Evolutionary conservation across 2,329 filamentous ascomycete species (phyloP).

Genomic region (Neofusicoccum kwambonambiense): DNA sequence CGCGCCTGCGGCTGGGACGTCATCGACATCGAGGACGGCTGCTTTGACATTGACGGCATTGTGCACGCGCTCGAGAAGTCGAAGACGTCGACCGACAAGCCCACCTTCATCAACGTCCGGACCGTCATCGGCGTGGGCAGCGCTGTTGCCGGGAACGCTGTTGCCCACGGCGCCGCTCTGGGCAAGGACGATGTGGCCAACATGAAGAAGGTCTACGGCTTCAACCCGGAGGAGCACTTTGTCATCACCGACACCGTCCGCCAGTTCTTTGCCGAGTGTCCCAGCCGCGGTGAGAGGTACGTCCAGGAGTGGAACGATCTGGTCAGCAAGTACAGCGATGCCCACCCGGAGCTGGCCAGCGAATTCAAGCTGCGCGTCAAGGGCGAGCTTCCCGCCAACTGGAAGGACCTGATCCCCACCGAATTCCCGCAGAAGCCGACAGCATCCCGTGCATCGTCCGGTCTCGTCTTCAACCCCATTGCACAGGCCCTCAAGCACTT

Average conservation of each 20-base stretch:
- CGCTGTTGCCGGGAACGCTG: slow-evolving; percentile 47
- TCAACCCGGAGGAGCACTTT: slow-evolving; percentile 51
- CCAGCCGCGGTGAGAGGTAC: slow-evolving; percentile 45
- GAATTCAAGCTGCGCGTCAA: slow-evolving; percentile 51
- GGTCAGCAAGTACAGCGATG: slow-evolving; percentile 43
- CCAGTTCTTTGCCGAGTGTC: slow-evolving; percentile 53
- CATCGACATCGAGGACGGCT: slow-evolving; percentile 54
- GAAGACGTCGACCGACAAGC: slow-evolving; percentile 47
- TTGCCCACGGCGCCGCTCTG: slow-evolving; percentile 59
- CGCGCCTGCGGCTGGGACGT: slow-evolving; percentile 57
- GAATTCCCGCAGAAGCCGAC: slow-evolving; percentile 49
- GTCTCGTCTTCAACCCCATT: slow-evolving; percentile 53
- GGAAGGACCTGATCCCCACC: slow-evolving; percentile 52
- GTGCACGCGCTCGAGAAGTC: slow-evolving; percentile 49
- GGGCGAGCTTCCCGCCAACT: slow-evolving; percentile 50
- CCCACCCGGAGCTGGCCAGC: slow-evolving; percentile 50
- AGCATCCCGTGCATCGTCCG: slow-evolving; percentile 52
- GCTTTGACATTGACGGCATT: slow-evolving; percentile 50
- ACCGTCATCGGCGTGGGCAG: slow-evolving; percentile 58
- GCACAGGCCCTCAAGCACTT: slow-evolving; percentile 86
- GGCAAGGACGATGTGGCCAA: slow-evolving; percentile 54
- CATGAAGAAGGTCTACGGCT: slow-evolving; percentile 53
- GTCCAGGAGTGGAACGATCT: slow-evolving; percentile 52
- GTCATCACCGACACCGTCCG: slow-evolving; percentile 48
- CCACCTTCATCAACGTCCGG: slow-evolving; percentile 58